Evolutionary conservation across 1,284 basidiomycete genomes (phyloP).

Genomic region (Moesziomyces sp.): DNA sequence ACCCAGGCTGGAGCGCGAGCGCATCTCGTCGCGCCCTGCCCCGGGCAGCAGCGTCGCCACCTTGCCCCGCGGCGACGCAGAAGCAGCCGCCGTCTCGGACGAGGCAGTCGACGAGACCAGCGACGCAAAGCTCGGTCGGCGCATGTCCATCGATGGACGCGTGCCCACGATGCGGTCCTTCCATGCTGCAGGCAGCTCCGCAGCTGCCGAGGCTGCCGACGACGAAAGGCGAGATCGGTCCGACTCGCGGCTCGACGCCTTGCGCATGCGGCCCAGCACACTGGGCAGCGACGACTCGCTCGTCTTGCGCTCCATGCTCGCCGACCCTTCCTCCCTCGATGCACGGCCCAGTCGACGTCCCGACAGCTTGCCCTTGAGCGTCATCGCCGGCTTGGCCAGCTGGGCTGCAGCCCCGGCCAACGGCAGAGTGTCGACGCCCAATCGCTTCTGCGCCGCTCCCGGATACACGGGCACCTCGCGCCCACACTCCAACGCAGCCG

Average conservation of each 20-base stretch:
- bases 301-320: conserved; percentile 5
- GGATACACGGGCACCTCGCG: conserved; percentile 14
- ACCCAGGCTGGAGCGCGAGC: conserved; percentile 20
- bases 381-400: background rate
- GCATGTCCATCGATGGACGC: conserved; percentile 18
- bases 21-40: background rate
- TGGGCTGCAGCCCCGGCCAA: background rate
- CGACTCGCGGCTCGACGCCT: conserved; percentile 1
- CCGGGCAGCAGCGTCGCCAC: conserved; percentile 1
- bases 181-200: conserved; percentile 40
- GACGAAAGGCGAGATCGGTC: conserved; percentile 1
- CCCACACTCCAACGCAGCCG: background rate
- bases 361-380: conserved; percentile 32
- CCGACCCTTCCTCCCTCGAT: background rate
- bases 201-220: conserved; percentile 4
- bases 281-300: conserved; percentile 15
- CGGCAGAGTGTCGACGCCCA: conserved; percentile 8
- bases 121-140: conserved; percentile 22
- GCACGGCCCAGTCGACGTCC: conserved; percentile 8
- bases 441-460: conserved; percentile 10
- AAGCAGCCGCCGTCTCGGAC: background rate
- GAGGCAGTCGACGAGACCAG: conserved; percentile 9
- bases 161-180: conserved; percentile 20
- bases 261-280: conserved; percentile 15
- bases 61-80: no score